These are phyloP conservation scores for Botrytis squamosa DNA, from an alignment of 2,329 filamentous ascomycete genomes.

Conservation along the genomic window DNA sequence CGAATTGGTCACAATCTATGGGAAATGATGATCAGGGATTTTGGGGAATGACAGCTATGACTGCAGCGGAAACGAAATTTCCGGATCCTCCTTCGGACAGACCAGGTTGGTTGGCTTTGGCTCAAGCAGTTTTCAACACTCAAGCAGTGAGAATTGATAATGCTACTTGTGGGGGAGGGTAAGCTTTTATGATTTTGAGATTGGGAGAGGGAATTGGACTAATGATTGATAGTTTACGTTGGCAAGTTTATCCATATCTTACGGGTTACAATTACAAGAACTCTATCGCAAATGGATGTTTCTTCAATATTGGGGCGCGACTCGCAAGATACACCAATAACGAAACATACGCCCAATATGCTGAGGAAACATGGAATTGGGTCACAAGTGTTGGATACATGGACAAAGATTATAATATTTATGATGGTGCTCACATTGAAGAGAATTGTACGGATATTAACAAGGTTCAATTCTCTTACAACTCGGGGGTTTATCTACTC, in stretches of 20 bases:
- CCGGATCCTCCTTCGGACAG: slow-evolving; percentile 61
- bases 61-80: slow-evolving; percentile 74
- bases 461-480: slow-evolving; percentile 66
- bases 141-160: slow-evolving; percentile 71
- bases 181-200: slow-evolving; percentile 21
- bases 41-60: slow-evolving; percentile 81
- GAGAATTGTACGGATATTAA: slow-evolving; percentile 53
- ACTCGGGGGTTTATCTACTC: slow-evolving; percentile 64
- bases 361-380: slow-evolving; percentile 69
- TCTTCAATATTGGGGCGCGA: slow-evolving; percentile 67
- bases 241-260: slow-evolving; percentile 75
- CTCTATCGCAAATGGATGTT: slow-evolving; percentile 65
- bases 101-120: slow-evolving; percentile 75
- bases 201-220: background rate
- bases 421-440: slow-evolving; percentile 52
- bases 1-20: slow-evolving; percentile 43
- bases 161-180: slow-evolving; percentile 63
- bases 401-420: slow-evolving; percentile 54
- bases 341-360: slow-evolving; percentile 74
- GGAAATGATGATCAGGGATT: slow-evolving; percentile 53
- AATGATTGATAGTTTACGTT: slow-evolving; percentile 54
- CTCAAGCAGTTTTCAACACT: slow-evolving; percentile 77
- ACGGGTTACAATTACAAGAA: slow-evolving; percentile 61
- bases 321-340: slow-evolving; percentile 78
- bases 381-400: slow-evolving; percentile 56